Evolutionary conservation across 306 rosid species (phyloP).

Genomic region (Dryas drummondii): DNA sequence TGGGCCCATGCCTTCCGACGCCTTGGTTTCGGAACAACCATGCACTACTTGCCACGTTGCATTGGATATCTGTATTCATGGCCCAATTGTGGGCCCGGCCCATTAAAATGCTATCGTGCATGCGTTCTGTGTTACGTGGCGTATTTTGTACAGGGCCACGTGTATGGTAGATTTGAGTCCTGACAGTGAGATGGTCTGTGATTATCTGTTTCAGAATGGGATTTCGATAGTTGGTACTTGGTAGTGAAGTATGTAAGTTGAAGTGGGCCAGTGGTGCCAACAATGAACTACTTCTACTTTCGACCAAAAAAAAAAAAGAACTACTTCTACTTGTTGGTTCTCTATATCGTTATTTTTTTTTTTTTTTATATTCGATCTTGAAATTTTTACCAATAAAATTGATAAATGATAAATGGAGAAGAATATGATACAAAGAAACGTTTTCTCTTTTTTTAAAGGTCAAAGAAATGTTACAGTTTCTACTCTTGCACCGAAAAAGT

Average conservation of each 20-base stretch:
- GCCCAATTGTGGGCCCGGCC: conserved; percentile 15
- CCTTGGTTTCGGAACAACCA: conserved; percentile 23
- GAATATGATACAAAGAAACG: too few relatives aligned
- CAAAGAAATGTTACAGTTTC: background rate
- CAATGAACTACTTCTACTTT: too few relatives aligned
- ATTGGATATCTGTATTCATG: background rate
- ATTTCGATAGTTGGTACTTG: background rate
- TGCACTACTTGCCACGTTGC: conserved; percentile 27
- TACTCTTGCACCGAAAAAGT: background rate
- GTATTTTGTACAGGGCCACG: conserved; percentile 22
- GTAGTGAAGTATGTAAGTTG: background rate
- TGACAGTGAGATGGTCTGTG: background rate
- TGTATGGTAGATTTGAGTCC: background rate
- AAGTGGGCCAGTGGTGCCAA: background rate
- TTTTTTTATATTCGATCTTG: too few relatives aligned
- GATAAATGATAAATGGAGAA: too few relatives aligned
- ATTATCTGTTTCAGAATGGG: background rate
- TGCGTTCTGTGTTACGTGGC: conserved; percentile 11
- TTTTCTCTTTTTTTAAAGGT: background rate
- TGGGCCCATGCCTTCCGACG: background rate
- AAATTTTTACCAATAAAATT: too few relatives aligned
- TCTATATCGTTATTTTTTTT: too few relatives aligned
- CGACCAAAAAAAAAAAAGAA: too few relatives aligned
- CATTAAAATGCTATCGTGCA: background rate
- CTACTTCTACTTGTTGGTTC: too few relatives aligned